A percentile compares a stretch with the other conserved stretches of the same genome.
These are phyloP conservation scores for Trametes maxima DNA, from an alignment of 768 basidiomycete species.

Conservation along the genomic window DNA sequence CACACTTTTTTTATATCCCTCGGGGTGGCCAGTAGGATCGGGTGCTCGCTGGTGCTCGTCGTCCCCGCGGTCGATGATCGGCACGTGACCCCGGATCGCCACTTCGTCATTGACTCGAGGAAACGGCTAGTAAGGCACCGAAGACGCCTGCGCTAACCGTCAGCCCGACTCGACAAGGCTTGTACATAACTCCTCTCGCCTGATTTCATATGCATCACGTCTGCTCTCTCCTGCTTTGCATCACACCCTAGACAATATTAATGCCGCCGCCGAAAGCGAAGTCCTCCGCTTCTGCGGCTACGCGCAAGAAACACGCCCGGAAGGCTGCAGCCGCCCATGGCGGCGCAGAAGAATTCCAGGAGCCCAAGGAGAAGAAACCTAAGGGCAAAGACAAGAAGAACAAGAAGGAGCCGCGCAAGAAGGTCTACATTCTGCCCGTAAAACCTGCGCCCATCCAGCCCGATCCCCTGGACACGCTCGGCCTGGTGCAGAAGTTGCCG, in stretches of 20 bases:
- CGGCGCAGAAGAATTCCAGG: constrained; percentile 29
- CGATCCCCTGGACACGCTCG: constrained; percentile 87
- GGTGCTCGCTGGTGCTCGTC: neutral
- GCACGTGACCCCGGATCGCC: constrained; percentile 11
- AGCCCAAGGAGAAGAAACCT: constrained; percentile 40
- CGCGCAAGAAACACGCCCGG: constrained; percentile 91
- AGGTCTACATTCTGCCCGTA: constrained; percentile 84
- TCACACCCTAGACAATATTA: neutral
- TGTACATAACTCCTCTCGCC: neutral
- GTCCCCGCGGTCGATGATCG: neutral
- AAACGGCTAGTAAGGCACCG: neutral
- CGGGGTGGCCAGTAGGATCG: neutral
- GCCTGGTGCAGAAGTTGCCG: constrained; percentile 71
- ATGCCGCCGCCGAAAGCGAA: constrained; percentile 47
- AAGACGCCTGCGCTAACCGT: neutral
- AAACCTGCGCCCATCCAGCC: constrained; percentile 74
- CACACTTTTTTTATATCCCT: neutral
- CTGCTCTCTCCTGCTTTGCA: neutral
- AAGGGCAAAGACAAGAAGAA: constrained; percentile 59
- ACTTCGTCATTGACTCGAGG: constrained; percentile 11
- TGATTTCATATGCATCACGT: neutral
- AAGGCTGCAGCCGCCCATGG: constrained; percentile 53
- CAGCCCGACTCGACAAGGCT: neutral
- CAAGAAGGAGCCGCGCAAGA: constrained; percentile 71
- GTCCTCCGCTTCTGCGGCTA: constrained; percentile 82